Evolutionary conservation across 352 stramenopile species (phyloP), one percentile per base, ranked within the genome.

Genomic region (Globisporangium cystogenes): DNA sequence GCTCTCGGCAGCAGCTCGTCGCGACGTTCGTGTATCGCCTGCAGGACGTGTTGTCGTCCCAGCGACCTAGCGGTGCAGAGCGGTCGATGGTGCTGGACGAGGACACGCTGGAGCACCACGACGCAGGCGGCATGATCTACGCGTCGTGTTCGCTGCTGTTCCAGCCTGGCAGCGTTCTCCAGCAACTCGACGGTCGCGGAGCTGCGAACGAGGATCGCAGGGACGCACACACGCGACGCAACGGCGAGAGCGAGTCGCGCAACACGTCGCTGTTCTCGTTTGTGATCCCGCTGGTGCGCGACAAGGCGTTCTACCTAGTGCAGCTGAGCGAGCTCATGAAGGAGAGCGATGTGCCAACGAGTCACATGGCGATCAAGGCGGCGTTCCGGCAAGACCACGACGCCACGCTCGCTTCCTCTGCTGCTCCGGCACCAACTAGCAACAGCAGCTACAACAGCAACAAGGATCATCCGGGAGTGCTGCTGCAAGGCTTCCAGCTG

Each of bases 91-190:
- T 67, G 16, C 45, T 83, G 6, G 54, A 76, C 27, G 54, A 53
- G 29, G 68, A 70, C 18, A 67, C 41, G 26, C 27, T 76, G 16
- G 26, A 49, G 50, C 35, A 58, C 2, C 55, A 68, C 29, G 60
- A 77, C 7, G 51, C 11, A 2, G 55, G 62, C 48, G 65, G 55
- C 7, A 48, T 43, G 35, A 16, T 83, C 41, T 51, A 53, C 24
- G 63, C 69, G 8, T 78, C 70, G 18, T 73, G 67, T 26, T 68
- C 57, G n/a, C 60, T 83, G 24, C 16, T 71, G 37, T 83, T 83
- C 61, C 67, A 59, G 41, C 58, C 72, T 23, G 52, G 46, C 3
- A 2, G 16, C 33, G 33, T 37, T 20, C 21, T 48, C 14, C 33
- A 39, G 11, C 33, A 16, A 2, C 4, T 18, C 14, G 33, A 18